These are phyloP conservation scores for Lactifluus piperatus DNA, from an alignment of 768 basidiomycete species.

Conservation along the genomic window DNA sequence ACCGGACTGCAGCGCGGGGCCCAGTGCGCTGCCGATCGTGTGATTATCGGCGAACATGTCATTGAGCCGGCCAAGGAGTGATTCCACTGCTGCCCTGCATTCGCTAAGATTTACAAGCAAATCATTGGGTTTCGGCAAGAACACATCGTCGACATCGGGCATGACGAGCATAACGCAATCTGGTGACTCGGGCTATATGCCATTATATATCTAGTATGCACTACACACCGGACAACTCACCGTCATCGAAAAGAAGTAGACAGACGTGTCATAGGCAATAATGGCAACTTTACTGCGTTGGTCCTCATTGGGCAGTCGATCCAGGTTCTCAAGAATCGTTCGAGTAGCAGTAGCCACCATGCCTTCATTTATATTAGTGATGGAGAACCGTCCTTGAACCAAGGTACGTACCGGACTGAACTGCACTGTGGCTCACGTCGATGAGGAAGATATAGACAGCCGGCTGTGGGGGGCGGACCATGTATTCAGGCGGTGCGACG, in stretches of 20 bases:
- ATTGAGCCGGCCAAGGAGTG: slow-evolving; percentile 70
- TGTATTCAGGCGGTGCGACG: slow-evolving; percentile 97
- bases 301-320: slow-evolving; percentile 93
- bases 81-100: slow-evolving; percentile 69
- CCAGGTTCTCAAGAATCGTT: slow-evolving; percentile 91
- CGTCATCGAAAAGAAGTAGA: slow-evolving; percentile 95
- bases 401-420: slow-evolving; percentile 69
- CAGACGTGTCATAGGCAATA: slow-evolving; percentile 82
- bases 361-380: slow-evolving; percentile 36
- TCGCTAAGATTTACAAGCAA: slow-evolving; percentile 93
- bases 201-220: neutral
- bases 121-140: slow-evolving; percentile 93
- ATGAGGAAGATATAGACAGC: slow-evolving; percentile 96
- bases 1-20: slow-evolving; percentile 90
- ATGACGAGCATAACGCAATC: slow-evolving; percentile 96
- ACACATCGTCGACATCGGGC: slow-evolving; percentile 94
- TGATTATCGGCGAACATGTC: slow-evolving; percentile 99
- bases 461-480: slow-evolving; percentile 97
- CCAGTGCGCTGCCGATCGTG: slow-evolving; percentile 87
- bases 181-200: slow-evolving; percentile 46
- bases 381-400: neutral
- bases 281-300: slow-evolving; percentile 87
- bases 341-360: slow-evolving; percentile 99
- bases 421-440: slow-evolving; percentile 88
- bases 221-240: slow-evolving; percentile 34